Evolutionary conservation across 2,329 filamentous ascomycete genomes (phyloP).

Genomic region (Ascochyta viciae-villosae): DNA sequence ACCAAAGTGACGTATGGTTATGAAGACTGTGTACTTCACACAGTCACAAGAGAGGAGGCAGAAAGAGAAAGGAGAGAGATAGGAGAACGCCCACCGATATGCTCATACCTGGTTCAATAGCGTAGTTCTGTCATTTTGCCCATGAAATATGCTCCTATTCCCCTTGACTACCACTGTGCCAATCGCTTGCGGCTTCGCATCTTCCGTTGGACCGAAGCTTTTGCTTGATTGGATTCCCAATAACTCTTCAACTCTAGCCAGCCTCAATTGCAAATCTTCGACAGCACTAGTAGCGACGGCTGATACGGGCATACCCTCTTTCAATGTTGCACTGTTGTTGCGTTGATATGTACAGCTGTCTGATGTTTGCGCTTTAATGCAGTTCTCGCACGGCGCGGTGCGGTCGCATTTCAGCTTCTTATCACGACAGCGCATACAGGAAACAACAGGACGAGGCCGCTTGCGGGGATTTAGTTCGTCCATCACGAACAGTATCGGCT

Average conservation of each 20-base stretch:
- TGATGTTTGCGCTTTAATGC: slow-evolving; percentile 25
- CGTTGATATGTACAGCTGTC: slow-evolving; percentile 27
- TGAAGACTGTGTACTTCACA: too few relatives aligned
- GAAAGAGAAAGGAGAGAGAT: background rate
- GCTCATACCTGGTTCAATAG: slow-evolving; percentile 31
- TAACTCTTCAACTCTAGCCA: slow-evolving; percentile 31
- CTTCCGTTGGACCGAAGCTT: background rate
- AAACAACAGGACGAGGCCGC: slow-evolving; percentile 33
- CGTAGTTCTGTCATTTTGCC: slow-evolving; percentile 29
- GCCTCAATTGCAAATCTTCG: slow-evolving; percentile 26
- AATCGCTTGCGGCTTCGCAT: slow-evolving; percentile 13
- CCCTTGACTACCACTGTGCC: slow-evolving; percentile 31
- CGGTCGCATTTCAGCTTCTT: slow-evolving; percentile 40
- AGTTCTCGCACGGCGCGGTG: slow-evolving; percentile 32
- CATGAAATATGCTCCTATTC: slow-evolving; percentile 24
- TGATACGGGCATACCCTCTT: background rate
- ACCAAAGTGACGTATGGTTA: too few relatives aligned
- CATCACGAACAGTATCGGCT: slow-evolving; percentile 6
- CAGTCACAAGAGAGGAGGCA: too few relatives aligned
- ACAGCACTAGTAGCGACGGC: slow-evolving; percentile 2
- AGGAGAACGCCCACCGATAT: too few relatives aligned
- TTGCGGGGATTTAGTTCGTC: slow-evolving; percentile 25
- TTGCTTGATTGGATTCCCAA: slow-evolving; percentile 10
- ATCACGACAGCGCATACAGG: slow-evolving; percentile 34
- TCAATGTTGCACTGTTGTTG: background rate